phyloP scores from a whole-genome alignment of 805 yeast genomes.

The Wilhelminamyces savonicus region DNA sequence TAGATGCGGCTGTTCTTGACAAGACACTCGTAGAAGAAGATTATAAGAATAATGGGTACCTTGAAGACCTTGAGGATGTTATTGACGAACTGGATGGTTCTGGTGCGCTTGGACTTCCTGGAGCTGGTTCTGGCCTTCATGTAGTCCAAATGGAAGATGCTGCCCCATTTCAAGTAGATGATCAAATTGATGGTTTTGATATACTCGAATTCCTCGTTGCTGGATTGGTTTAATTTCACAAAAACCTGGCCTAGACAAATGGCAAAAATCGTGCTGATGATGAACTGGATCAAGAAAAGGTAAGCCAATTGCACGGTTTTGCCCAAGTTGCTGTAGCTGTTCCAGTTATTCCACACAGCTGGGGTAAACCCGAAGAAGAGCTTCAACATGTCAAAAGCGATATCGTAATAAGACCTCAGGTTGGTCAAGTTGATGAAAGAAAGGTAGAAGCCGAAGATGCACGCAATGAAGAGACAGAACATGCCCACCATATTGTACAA shows the following conservation, averaged over 20 bases:
- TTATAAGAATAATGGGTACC: conserved; percentile 27
- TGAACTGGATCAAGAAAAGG: conserved; percentile 48
- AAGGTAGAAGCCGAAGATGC: conserved; percentile 50
- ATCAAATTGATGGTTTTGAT: conserved; percentile 33
- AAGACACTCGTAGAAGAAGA: conserved; percentile 27
- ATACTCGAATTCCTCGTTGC: conserved; percentile 35
- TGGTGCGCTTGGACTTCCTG: too few species aligned
- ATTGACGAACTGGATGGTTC: conserved; percentile 1
- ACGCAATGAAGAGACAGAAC: conserved; percentile 41
- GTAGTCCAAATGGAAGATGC: conserved; percentile 12
- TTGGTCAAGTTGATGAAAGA: conserved; percentile 44
- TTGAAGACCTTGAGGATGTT: conserved; percentile 22
- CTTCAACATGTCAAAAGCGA: conserved; percentile 46
- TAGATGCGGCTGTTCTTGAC: conserved; percentile 14
- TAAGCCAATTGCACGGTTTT: conserved; percentile 43
- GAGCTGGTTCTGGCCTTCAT: too few species aligned
- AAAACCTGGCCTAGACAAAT: conserved; percentile 44
- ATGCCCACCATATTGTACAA: conserved; percentile 43
- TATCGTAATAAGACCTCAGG: conserved; percentile 34
- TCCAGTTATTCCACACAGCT: conserved; percentile 54
- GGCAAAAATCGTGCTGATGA: conserved; percentile 48
- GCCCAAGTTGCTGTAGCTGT: conserved; percentile 41
- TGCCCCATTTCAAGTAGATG: conserved; percentile 28
- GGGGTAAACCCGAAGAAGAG: conserved; percentile 55
- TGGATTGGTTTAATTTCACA: conserved; percentile 23